Conservation (phyloP, 2,329 filamentous ascomycete species). For the Ophiocordyceps camponoti-rufipedis region DNA sequence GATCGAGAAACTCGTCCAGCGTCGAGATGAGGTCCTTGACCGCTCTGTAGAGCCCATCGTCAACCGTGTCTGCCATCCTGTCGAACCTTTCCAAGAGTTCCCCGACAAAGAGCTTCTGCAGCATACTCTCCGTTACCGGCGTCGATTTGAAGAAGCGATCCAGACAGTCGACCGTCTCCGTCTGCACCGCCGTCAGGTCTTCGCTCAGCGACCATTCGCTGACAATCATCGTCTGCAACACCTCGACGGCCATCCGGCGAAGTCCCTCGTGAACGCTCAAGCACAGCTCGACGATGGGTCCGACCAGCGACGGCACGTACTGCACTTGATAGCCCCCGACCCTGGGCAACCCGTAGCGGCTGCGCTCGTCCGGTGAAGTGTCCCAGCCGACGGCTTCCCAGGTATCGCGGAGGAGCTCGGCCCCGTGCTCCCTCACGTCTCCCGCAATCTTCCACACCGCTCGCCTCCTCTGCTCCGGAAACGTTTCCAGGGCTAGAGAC, state of each 20-base stretch:
- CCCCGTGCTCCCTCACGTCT: constrained; percentile 82
- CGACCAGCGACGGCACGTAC: constrained; percentile 83
- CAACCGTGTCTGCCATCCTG: constrained; percentile 42
- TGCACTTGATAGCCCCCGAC: constrained; percentile 97
- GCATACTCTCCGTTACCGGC: constrained; percentile 68
- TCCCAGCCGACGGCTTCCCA: constrained; percentile 99
- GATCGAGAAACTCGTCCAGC: constrained; percentile 76
- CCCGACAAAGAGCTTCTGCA: constrained; percentile 81
- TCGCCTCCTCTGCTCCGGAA: constrained; percentile 87
- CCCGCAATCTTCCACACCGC: constrained; percentile 99
- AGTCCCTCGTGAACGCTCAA: constrained; percentile 89
- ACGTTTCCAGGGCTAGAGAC: constrained; percentile 79
- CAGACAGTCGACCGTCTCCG: constrained; percentile 88
- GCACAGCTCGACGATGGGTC: constrained; percentile 83
- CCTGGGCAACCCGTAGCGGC: constrained; percentile 59
- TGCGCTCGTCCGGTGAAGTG: constrained; percentile 59
- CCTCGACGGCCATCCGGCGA: constrained; percentile 75
- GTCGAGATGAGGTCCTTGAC: constrained; percentile 66
- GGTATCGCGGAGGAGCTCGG: constrained; percentile 63
- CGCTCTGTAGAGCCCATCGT: constrained; percentile 58
- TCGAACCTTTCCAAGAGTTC: constrained; percentile 73
- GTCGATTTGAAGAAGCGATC: constrained; percentile 83
- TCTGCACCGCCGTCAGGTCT: constrained; percentile 78
- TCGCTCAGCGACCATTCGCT: constrained; percentile 95
- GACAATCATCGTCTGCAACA: constrained; percentile 94